Evolutionary conservation across 441 rosid species (phyloP).

Genomic region (Omphalea diandra): DNA sequence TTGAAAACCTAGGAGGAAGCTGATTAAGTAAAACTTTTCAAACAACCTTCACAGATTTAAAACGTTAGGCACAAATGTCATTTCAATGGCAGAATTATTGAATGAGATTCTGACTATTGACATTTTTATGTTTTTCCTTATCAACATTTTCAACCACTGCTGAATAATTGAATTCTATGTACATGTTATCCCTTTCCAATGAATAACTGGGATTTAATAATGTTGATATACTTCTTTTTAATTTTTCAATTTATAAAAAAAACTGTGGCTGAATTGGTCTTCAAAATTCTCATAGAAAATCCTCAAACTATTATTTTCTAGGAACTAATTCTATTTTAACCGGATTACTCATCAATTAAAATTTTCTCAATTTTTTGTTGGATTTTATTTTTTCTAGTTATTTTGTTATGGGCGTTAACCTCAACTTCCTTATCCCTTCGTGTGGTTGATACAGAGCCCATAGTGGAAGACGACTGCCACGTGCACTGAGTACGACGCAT

Average conservation of each 20-base stretch:
- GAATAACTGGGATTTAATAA: not conserved
- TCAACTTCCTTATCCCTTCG: not conserved
- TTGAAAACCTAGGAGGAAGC: too few species aligned
- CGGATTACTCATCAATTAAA: too few species aligned
- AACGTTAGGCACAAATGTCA: not conserved
- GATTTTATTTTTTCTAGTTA: too few species aligned
- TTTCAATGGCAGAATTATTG: constrained; percentile 4
- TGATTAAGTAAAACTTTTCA: too few species aligned
- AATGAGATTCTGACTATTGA: not conserved
- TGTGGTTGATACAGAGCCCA: not conserved
- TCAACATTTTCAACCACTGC: not conserved
- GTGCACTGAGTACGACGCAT: constrained; percentile 3
- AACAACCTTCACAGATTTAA: not conserved
- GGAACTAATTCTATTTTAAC: too few species aligned
- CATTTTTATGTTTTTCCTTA: not conserved
- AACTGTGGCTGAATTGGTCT: too few species aligned
- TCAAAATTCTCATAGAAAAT: too few species aligned
- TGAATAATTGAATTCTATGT: not conserved
- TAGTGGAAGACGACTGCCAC: not conserved
- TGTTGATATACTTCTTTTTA: too few species aligned
- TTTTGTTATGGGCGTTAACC: too few species aligned
- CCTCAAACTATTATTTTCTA: too few species aligned
- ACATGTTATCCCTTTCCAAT: not conserved
- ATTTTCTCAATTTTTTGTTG: too few species aligned
- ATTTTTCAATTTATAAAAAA: too few species aligned